Conservation (phyloP, 768 basidiomycete genomes). For the Phaffia tasmanica region DNA sequence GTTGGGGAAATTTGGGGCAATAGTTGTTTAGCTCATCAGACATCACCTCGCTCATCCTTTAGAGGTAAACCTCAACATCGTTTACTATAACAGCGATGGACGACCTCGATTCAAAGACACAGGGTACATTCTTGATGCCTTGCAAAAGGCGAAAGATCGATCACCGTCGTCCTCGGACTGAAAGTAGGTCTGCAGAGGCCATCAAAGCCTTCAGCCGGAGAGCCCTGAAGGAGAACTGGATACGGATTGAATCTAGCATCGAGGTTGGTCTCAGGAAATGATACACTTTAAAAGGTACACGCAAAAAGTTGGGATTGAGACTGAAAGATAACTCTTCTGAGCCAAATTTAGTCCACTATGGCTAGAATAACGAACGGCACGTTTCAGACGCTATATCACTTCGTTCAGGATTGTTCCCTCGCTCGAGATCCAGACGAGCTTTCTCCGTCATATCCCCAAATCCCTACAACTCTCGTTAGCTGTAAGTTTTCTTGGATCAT, state of each 20-base stretch:
- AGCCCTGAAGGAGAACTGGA: neutral
- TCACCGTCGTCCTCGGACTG: neutral
- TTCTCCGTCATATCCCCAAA: neutral
- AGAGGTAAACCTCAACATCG: too few species aligned
- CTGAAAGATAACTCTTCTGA: neutral
- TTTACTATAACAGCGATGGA: too few species aligned
- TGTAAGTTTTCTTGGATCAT: too few species aligned
- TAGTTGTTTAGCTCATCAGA: too few species aligned
- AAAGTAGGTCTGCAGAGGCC: neutral
- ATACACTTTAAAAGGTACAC: too few species aligned
- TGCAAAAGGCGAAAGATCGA: slow-evolving; percentile 2
- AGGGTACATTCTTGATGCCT: slow-evolving; percentile 15
- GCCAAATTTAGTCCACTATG: neutral
- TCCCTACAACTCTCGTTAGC: too few species aligned
- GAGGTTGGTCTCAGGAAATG: neutral
- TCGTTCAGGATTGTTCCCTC: neutral
- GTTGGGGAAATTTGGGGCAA: too few species aligned
- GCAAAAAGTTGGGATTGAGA: neutral
- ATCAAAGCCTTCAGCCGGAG: neutral
- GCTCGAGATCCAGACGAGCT: neutral
- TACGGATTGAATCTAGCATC: neutral
- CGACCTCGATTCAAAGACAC: slow-evolving; percentile 7
- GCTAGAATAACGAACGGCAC: neutral
- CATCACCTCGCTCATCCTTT: too few species aligned
- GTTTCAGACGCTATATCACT: neutral